These are phyloP conservation scores for Trichaptum fuscoviolaceum DNA, from an alignment of 768 basidiomycete genomes.

Conservation along the genomic window DNA sequence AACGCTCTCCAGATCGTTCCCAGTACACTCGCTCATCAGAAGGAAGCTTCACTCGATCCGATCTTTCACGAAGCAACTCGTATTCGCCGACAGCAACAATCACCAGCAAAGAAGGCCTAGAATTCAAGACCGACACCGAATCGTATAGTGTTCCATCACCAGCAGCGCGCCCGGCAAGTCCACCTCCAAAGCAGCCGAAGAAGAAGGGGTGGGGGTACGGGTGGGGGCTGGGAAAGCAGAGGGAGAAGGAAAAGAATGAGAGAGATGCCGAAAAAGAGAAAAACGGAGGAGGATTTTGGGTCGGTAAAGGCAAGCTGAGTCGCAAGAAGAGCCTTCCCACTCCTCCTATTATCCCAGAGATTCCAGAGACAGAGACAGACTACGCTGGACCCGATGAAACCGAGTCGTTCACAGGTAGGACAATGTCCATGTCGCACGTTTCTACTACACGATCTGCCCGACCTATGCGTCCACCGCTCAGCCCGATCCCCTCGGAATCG, in stretches of 20 bases:
- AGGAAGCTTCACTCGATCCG: constrained; percentile 12
- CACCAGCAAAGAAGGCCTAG: constrained; percentile 22
- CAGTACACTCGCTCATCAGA: neutral
- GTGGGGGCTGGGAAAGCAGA: constrained; percentile 55
- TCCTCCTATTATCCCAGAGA: neutral
- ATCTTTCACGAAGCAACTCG: constrained; percentile 21
- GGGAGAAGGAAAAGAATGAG: constrained; percentile 39
- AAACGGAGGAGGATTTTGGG: constrained; percentile 3
- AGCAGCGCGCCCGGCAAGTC: constrained; percentile 15
- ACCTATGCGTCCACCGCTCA: neutral
- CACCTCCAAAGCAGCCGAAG: constrained; percentile 12
- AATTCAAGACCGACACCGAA: constrained; percentile 26
- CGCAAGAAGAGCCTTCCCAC: neutral
- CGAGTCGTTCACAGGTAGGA: neutral
- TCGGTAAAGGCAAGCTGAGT: neutral
- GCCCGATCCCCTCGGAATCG: neutral
- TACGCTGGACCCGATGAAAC: neutral
- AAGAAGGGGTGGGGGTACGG: constrained; percentile 56
- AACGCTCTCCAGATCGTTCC: constrained; percentile 1
- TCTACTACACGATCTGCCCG: neutral
- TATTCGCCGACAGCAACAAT: constrained; percentile 31
- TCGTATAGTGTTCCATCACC: constrained; percentile 19
- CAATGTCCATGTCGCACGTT: neutral
- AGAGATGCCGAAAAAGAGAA: constrained; percentile 24
- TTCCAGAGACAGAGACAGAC: neutral